A percentile compares a stretch with the other conserved stretches of the same genome.
phyloP scores from a whole-genome alignment of 306 rosid species.

The Mimosa pudica region DNA sequence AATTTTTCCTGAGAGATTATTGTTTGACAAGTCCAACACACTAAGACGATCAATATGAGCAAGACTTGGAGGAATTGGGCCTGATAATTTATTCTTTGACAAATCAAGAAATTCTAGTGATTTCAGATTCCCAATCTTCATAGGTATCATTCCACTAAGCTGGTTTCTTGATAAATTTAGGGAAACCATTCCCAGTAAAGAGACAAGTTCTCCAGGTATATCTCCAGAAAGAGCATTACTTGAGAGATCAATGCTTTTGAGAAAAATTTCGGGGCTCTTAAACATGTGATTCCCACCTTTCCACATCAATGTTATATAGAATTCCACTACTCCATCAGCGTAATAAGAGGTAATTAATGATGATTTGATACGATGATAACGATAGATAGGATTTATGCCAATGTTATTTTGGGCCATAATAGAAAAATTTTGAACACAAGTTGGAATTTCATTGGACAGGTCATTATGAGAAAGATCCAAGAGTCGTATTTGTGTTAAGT shows the following conservation, averaged over 20 bases:
- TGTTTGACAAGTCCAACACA: constrained; percentile 29
- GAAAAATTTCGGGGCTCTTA: not conserved
- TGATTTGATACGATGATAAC: too few relatives aligned
- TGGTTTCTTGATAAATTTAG: constrained; percentile 24
- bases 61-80: constrained; percentile 23
- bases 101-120: constrained; percentile 31
- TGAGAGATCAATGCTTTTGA: constrained; percentile 30
- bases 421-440: constrained; percentile 13
- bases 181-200: constrained; percentile 1
- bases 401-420: not conserved
- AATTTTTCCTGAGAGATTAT: constrained; percentile 22
- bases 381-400: too few relatives aligned
- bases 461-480: constrained; percentile 18
- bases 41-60: not conserved
- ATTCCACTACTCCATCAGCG: not conserved
- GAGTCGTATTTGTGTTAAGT: not conserved
- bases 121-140: constrained; percentile 8
- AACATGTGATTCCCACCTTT: not conserved
- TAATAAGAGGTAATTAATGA: too few relatives aligned
- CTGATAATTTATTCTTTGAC: constrained; percentile 25
- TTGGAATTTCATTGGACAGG: not conserved
- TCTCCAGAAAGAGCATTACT: constrained; percentile 21
- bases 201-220: constrained; percentile 27
- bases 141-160: constrained; percentile 15
- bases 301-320: constrained; percentile 11